Base-by-base conservation (phyloP, 75 land plant genomes). In the Larix kaempferi region DNA sequence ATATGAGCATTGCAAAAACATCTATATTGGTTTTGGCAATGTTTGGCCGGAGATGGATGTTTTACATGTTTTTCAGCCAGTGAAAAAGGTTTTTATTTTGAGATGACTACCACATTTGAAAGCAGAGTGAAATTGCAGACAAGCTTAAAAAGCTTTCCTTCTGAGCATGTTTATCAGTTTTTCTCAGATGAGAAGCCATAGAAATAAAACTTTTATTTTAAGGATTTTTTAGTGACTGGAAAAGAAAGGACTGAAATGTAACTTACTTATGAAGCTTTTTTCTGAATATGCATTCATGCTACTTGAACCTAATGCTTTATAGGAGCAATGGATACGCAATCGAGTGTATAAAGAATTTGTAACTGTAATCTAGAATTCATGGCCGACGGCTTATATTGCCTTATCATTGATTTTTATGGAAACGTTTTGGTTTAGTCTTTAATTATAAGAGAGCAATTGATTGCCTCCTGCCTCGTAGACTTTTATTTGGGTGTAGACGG, bases 101-200 rank as follows among this genome's bases (percentile, higher is more conserved):
- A 69, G 54, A 37, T 7, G n/a, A 16, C 4, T 69, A 33, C 6
- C 21, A 16, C 49, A 39, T 69, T 69, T 65, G 41, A 69, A 41
- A 44, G 73, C 73, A 37, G 49, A 69, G n/a, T 69, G 73, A n/a
- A 69, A 69, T 69, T n/a, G 25, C 25, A 69, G 73, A 69, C 19
- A 69, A 39, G 2, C 22, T 69, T 19, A 13, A 69, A 17, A 69
- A 41, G 49, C 52, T 19, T 10, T 39, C n/a, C 73, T 69, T 19
- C 10, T 69, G 21, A 17, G 41, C 25, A 69, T n/a, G 49, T 6
- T 69, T 49, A 44, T 44, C 73, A 41, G 39, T 22, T 69, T 69
- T 69, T 35, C 52, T 69, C 73, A 69, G 23, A 69, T 41, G 49
- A 69, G n/a, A 41, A 69, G 73, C 73, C 12, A 69, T 69, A 21